Base-by-base conservation (phyloP, 2,329 filamentous ascomycete genomes). In the Ilyonectria robusta region DNA sequence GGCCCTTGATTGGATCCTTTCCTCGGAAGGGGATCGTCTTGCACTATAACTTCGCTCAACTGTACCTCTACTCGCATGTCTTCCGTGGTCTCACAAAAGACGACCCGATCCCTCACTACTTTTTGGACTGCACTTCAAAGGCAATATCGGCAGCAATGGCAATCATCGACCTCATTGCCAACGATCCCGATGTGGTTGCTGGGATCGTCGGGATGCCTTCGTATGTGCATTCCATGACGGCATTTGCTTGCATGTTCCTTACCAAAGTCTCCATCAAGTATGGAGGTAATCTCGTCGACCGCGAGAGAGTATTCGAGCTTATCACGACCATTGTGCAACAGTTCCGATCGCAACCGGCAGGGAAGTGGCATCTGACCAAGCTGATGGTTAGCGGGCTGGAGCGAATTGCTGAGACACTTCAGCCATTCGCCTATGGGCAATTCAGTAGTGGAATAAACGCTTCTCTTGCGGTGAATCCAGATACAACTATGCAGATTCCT, bases 141-240 rank as follows among this genome's bases (percentile, higher is more conserved):
- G 78, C 77, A 1, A 70, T 79, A 3, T 59, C 69, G 4, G 81
- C 83, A 0, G 83, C 84, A 0, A 81, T 76, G 0, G 78, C 79
- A 1, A 84, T 82, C 17, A 77, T 85, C 35, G 80, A 83, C 33
- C 76, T 83, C 65, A 76, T 85, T 3, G 67, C 83, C 1, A 78
- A 75, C 1, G 82, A 85, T 23, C 72, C 77, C 0, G 80, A 84
- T 37, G 77, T 85, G 10, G 77, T 79, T 1, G 74, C 78, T 1
- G 79, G 78, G 0, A 77, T 80, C 1, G 68, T 66, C 70, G 82
- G 84, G 3, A 83, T 86, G 72, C 84, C 85, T 1, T 82, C 83
- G n/a, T 86, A 86, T 47, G 78, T 85, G 2, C 83, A 85, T 67
- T 84, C 83, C n/a, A 87, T 86, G 85, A 85, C 83, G 0, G 83